Conservation (phyloP, 768 basidiomycete genomes). For the Collybiopsis confluens region DNA sequence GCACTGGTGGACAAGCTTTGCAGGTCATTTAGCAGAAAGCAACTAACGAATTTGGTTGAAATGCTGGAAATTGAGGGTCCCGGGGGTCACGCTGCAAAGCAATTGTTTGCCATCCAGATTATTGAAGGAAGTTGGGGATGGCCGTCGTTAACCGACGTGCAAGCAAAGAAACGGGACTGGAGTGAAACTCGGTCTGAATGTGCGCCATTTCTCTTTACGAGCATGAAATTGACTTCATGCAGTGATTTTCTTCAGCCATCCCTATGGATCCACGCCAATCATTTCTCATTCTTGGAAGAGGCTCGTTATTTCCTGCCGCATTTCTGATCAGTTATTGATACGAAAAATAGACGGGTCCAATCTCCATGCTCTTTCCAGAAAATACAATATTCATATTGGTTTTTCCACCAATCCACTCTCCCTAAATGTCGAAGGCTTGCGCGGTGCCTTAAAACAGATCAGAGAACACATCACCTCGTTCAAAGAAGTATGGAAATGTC, state of each 20-base stretch:
- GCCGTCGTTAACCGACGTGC: constrained; percentile 54
- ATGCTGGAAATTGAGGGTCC: constrained; percentile 34
- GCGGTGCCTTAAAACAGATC: constrained; percentile 46
- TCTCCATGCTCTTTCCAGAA: constrained; percentile 52
- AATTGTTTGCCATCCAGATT: constrained; percentile 42
- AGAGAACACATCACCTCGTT: constrained; percentile 41
- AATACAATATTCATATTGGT: constrained; percentile 59
- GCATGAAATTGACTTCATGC: constrained; percentile 4
- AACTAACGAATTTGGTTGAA: constrained; percentile 49
- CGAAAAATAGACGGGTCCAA: constrained; percentile 55
- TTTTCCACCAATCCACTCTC: constrained; percentile 52
- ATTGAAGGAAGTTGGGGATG: constrained; percentile 68
- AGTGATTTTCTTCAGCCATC: constrained; percentile 47
- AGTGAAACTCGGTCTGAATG: constrained; percentile 44
- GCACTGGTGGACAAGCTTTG: constrained; percentile 48
- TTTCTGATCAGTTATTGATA: neutral
- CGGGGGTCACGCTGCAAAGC: constrained; percentile 32
- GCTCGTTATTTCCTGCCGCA: constrained; percentile 29
- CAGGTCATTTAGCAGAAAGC: constrained; percentile 59
- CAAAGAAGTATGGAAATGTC: constrained; percentile 39
- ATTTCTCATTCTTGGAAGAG: constrained; percentile 71
- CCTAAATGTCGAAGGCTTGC: constrained; percentile 55
- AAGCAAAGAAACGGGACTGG: constrained; percentile 43
- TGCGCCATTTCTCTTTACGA: constrained; percentile 26
- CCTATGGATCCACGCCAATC: constrained; percentile 54